Evolutionary conservation across 345 rosid species (phyloP).

Genomic region (Eucalyptus erythrocorys): DNA sequence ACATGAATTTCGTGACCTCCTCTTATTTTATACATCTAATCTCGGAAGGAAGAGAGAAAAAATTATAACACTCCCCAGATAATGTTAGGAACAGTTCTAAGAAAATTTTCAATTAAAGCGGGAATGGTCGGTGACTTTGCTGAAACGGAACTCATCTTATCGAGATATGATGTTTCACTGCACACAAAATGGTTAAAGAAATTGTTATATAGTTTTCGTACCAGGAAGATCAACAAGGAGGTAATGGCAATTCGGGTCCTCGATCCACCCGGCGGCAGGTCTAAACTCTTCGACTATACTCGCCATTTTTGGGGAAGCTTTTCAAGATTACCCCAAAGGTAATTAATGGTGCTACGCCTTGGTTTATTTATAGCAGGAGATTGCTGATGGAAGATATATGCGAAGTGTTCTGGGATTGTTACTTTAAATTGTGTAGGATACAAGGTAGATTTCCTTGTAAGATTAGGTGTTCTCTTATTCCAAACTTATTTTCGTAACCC

Average conservation of each 20-base stretch:
- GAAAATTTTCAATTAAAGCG: not conserved
- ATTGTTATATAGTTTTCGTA: not conserved
- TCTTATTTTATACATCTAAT: not conserved
- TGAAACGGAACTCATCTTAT: not conserved
- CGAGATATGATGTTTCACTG: not conserved
- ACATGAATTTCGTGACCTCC: not conserved
- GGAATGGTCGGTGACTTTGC: not conserved
- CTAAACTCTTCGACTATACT: constrained; percentile 4
- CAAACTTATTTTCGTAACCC: not conserved
- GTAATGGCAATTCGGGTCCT: constrained; percentile 20
- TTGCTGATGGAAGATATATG: not conserved
- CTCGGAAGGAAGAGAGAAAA: not conserved
- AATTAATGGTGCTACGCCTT: not conserved
- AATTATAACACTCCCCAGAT: not conserved
- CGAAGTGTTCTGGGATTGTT: not conserved
- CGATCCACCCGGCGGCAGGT: constrained; percentile 36
- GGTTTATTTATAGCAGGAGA: not conserved
- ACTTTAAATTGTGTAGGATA: not conserved
- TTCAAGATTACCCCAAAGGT: not conserved
- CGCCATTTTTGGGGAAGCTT: constrained; percentile 2
- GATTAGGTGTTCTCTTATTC: not conserved
- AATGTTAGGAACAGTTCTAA: not conserved
- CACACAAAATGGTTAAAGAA: not conserved
- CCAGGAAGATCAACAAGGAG: constrained; percentile 55
- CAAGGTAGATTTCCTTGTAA: not conserved